Evolutionary conservation across 2,329 filamentous ascomycete species (phyloP), one percentile per base, ranked within the genome.

Genomic region (Pseudogymnoascus sp.): DNA sequence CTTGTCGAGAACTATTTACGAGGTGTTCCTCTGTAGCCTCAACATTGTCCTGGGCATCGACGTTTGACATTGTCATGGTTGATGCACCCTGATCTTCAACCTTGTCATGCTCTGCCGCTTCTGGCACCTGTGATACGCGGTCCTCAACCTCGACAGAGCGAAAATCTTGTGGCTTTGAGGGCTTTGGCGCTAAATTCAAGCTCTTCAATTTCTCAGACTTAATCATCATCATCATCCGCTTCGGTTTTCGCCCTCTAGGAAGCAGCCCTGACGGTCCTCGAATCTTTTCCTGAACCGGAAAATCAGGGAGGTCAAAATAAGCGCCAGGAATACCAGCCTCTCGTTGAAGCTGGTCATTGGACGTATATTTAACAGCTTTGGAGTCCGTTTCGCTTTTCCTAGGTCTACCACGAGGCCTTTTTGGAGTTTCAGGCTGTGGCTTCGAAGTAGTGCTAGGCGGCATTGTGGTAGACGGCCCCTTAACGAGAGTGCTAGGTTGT

Each of bases 261-360:
- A 26, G 59, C n/a, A 24, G 8, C 13, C 57, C 36, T 13, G 47
- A 54, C 5, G 47, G 47, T 9, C 47, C 47, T 41, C 40, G 62
- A 13, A 29, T 7, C 29, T 54, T 44, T 33, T 58, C 41, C 57
- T 36, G 33, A 40, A 59, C 37, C 26, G 57, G 21, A 7, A 60
- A 62, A 5, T 60, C 64, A 9, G 63, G 33, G 6, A 64, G 61
- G 10, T 66, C 59, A 15, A 63, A 61, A 60, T 68, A 67, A 6
- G 64, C 66, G 21, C 66, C 62, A n/a, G 64, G 17, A 8, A 60
- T 61, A 35, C 66, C 66, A 7, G 54, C 64, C 21, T 66, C 50
- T 26, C 63, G 62, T 26, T 66, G 59, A 35, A 64, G 58, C n/a
- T 68, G 63, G n/a, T 63, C 63, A 31, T 62, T 37, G n/a, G 57